phyloP scores from a whole-genome alignment of 164 flowering plant genomes.

The Magnolia officinalis region DNA sequence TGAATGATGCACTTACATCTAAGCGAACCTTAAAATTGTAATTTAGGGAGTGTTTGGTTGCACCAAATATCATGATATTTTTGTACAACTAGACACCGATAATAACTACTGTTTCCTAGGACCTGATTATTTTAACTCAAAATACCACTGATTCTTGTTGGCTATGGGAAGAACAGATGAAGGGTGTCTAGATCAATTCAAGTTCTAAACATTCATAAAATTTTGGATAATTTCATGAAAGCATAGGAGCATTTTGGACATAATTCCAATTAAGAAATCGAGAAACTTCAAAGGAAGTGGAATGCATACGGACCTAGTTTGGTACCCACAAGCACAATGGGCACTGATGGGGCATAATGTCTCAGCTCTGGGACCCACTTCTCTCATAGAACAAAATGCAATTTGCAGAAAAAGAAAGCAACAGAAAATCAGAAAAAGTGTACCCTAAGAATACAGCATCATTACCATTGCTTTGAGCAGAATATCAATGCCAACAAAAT shows the following conservation, averaged over 20 bases:
- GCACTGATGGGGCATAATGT: slow-evolving; percentile 73
- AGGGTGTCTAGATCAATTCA: neutral
- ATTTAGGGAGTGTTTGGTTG: too few relatives aligned
- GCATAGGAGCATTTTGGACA: neutral
- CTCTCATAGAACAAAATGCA: slow-evolving; percentile 25
- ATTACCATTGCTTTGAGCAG: slow-evolving; percentile 5
- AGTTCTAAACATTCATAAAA: neutral
- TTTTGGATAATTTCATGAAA: neutral
- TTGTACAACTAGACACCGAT: neutral
- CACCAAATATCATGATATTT: too few relatives aligned
- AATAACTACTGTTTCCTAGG: neutral
- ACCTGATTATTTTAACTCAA: neutral
- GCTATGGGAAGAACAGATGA: neutral
- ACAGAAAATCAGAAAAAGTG: slow-evolving; percentile 18
- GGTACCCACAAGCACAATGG: slow-evolving; percentile 79
- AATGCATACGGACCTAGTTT: slow-evolving; percentile 51
- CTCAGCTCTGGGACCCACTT: slow-evolving; percentile 85
- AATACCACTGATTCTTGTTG: neutral
- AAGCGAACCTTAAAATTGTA: too few relatives aligned
- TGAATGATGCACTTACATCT: too few relatives aligned
- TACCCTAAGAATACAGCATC: slow-evolving; percentile 4
- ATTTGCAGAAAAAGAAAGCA: neutral
- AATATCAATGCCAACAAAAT: neutral
- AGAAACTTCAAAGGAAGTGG: neutral
- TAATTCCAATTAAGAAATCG: neutral